These are phyloP conservation scores for Cardiospermum halicacabum DNA, from an alignment of 345 rosid species.

Conservation along the genomic window DNA sequence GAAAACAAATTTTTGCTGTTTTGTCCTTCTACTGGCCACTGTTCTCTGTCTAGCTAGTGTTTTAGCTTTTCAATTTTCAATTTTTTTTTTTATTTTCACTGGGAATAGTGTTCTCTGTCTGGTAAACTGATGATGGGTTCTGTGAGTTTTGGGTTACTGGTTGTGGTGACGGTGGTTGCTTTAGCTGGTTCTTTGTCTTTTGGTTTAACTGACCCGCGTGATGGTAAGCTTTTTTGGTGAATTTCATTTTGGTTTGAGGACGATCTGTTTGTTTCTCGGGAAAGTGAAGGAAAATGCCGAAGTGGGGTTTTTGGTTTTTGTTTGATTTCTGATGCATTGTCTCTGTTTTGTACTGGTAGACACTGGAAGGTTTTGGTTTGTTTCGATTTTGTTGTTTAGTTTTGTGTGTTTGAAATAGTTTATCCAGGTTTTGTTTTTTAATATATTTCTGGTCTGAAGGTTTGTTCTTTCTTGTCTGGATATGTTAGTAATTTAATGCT, in stretches of 20 bases:
- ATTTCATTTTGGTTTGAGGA: not conserved
- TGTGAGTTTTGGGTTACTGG: constrained; percentile 22
- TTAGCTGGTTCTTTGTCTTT: constrained; percentile 37
- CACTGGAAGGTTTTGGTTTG: not conserved
- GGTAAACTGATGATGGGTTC: constrained; percentile 32
- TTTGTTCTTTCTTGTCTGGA: too few species aligned
- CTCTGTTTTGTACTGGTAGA: not conserved
- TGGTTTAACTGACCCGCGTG: constrained; percentile 54
- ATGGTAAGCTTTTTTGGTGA: constrained; percentile 37
- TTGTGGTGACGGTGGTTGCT: constrained; percentile 24
- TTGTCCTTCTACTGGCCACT: not conserved
- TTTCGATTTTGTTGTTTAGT: not conserved
- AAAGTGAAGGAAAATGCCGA: constrained; percentile 8
- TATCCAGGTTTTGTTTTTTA: not conserved
- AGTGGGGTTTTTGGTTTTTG: constrained; percentile 8
- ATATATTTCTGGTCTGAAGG: not conserved
- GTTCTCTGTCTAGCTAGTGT: not conserved
- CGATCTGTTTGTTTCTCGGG: constrained; percentile 15
- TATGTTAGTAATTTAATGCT: not conserved
- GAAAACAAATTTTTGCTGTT: not conserved
- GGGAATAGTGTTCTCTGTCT: not conserved
- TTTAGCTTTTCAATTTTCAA: not conserved
- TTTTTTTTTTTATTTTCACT: not conserved
- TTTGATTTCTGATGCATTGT: not conserved
- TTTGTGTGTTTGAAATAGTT: constrained; percentile 2